Evolutionary conservation across 208 protist species (phyloP), one percentile per base, ranked within the genome.

Genomic region (Strigomonas culicis): DNA sequence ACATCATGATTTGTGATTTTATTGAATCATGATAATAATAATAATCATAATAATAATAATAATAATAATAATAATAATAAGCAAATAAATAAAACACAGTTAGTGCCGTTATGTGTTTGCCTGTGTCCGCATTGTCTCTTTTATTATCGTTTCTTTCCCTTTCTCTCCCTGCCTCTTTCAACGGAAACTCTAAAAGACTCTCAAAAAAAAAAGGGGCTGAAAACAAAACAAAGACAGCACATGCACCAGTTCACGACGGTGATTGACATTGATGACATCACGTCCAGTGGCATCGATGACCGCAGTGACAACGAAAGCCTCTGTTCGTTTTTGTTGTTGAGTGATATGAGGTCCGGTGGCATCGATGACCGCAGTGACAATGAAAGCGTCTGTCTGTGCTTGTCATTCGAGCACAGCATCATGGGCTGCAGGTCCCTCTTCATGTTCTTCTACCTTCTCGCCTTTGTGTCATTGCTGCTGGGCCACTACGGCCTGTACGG

Each of bases 361-460:
- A 47, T 27, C 22, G 25, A 7, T 25, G 52, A 17, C 6, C 4
- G 17, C n/a, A 59, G 75, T 21, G 70, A 89, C 4, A 72, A 82
- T 24, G 68, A 91, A 1, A 70, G 59, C 17, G 15, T 93, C 32
- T 97, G 83, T 63, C 91, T 88, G 8, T 85, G n/a, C 10, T 74
- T 97, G 15, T 74, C 68, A 49, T 93, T 80, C 66, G 86, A 81
- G 63, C 70, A 89, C 46, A 86, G 88, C 22, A 27, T 92, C 4
- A 82, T 81, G 53, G 59, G 21, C 13, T 94, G 81, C 66, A 27
- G 76, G 39, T 74, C 10, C 2, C 4, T 93, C n/a, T 80, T 76
- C 17, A 46, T 86, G 21, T 21, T 94, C 21, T 77, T 92, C 27
- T 77, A 69, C 15, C 55, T 95, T 19, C 36, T 94, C 0, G 84